Percentiles rank a stretch among this genome's conserved stretches.
These are phyloP conservation scores for Nicotiana paniculata DNA, from an alignment of 257 asterid genomes.

Conservation along the genomic window DNA sequence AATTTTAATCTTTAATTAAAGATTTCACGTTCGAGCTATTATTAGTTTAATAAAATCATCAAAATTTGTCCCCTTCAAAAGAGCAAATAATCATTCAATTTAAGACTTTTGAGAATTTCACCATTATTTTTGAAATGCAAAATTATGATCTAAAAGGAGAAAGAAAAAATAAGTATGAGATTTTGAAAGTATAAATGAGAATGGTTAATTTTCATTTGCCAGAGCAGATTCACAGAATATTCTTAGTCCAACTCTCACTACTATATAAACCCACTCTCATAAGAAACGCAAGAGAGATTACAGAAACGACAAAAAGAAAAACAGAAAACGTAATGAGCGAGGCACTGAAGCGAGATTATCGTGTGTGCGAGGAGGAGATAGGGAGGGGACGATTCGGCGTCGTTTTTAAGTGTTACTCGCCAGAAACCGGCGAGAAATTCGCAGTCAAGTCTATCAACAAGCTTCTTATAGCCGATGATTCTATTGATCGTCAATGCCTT, in stretches of 20 bases:
- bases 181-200: neutral
- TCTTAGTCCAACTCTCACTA: neutral
- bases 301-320: constrained; percentile 11
- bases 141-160: neutral
- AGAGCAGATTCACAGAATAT: neutral
- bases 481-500: constrained; percentile 56
- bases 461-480: constrained; percentile 40
- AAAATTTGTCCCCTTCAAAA: neutral
- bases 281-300: neutral
- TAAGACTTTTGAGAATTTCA: neutral
- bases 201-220: neutral
- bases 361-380: constrained; percentile 50
- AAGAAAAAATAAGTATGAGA: neutral
- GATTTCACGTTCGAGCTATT: too few species aligned
- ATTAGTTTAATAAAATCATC: too few species aligned
- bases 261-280: neutral
- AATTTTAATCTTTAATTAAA: too few species aligned
- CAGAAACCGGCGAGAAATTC: constrained; percentile 34
- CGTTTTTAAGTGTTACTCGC: constrained; percentile 52
- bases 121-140: neutral
- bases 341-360: constrained; percentile 44
- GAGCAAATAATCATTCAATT: neutral
- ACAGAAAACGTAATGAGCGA: constrained; percentile 35
- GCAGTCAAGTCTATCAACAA: constrained; percentile 71
- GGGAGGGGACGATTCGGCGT: constrained; percentile 74